Base-by-base conservation (phyloP, 768 basidiomycete genomes). In the Collybiopsis luxurians region DNA sequence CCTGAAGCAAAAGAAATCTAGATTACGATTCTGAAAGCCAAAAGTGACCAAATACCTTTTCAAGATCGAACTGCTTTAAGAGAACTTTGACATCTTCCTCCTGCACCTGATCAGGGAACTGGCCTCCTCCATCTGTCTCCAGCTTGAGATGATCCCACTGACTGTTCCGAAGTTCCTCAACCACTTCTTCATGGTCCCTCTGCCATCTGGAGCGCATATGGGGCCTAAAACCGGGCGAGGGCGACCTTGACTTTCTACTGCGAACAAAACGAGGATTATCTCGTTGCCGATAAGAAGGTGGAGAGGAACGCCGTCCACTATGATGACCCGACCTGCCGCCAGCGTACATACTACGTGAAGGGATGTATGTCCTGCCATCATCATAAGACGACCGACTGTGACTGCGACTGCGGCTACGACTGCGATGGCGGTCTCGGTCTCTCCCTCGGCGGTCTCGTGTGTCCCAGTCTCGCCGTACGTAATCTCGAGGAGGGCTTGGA, bases 51-150 rank as follows among this genome's bases (percentile, higher is more conserved):
- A 86, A 65, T 71, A 90, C 90, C 79, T 83, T 79, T 47, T 92
- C 84, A 19, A 89, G 80, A 59, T 83, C 77, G 71, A 92, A 92
- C 48, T 78, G 82, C 36, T 79, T 76, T 66, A 93, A 87, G 63
- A 89, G 89, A 55, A 69, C 73, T 59, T 71, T 66, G n/a, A 95
- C 83, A 59, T 89, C 85, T 34, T 84, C 85, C 65, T 90, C 88
- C 56, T 73, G 72, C 48, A 88, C 80, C 15, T 74, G 49, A 75
- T 78, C 48, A 80, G 72, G 36, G 76, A 67, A 64, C 74, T 75
- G 5, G 67, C 71, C 2, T 73, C 54, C 54, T 11, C 44, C 77
- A 45, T 76, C 74, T 12, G 78, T 74, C 51, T 82, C 80, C 15
- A 93, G 70, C 59, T 76, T 78, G 43, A 91, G 77, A 70, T 92